Evolutionary conservation across 2,329 filamentous ascomycete species (phyloP), one percentile per base, ranked within the genome.

Genomic region (Cytospora mali): DNA sequence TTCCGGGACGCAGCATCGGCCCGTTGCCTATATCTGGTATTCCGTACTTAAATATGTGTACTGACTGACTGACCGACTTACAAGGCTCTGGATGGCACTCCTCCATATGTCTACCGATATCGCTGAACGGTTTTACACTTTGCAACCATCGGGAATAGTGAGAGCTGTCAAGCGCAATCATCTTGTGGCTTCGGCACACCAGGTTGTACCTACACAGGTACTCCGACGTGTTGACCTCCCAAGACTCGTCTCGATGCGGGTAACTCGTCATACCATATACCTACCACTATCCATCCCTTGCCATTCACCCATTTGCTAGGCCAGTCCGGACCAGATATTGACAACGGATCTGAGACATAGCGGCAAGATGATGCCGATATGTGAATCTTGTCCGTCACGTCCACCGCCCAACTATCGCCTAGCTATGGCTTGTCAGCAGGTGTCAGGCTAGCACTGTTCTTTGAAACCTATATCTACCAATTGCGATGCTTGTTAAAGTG

Each of bases 271-370:
- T 21, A 42, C 49, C 23, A 55, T 48, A 53, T 27, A 23, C 23
- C 55, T 21, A 28, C 49, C n/a, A n/a, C n/a, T n/a, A 21, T 27
- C 53, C 21, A 9, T 39, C 21, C 39, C 3, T n/a, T 14, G 21
- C 29, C 21, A 23, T 21, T 33, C 16, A n/a, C 50, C n/a, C 21
- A 23, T 39, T 25, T 39, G 21, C 35, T 16, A 13, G 16, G 2
- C n/a, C 28, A 27, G n/a, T 49, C 25, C n/a, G 13, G 23, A 28
- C 28, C 54, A 52, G 58, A 62, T 35, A 25, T 28, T 54, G 35
- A 21, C 58, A 10, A 27, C 50, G 16, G 49, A 64, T 64, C 58
- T 39, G 28, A 64, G 62, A 64, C 59, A 62, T 56, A 11, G 6
- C 59, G 46, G 53, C 62, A 25, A 62, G 59, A 64, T 59, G 31